Conservation (phyloP, 768 basidiomycete species). For the Phanerochaete carnosa region DNA sequence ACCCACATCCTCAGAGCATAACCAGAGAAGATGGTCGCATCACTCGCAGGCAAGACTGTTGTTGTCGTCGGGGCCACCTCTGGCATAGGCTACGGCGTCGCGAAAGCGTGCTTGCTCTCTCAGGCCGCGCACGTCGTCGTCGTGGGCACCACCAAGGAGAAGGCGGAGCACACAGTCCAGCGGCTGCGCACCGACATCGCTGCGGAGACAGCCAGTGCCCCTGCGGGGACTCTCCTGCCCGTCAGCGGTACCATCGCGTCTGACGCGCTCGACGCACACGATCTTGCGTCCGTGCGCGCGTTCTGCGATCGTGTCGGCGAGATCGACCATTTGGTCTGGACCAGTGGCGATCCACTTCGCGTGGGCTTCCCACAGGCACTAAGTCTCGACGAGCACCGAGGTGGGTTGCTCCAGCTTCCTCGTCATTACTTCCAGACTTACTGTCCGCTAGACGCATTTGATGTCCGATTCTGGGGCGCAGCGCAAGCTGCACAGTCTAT, state of each 20-base stretch:
- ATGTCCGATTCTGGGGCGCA: constrained; percentile 8
- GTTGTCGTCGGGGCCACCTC: constrained; percentile 3
- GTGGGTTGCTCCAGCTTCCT: background rate
- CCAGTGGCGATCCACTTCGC: background rate
- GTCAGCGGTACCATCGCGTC: background rate
- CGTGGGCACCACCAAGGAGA: background rate
- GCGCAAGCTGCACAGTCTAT: constrained; percentile 4
- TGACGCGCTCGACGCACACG: constrained; percentile 1
- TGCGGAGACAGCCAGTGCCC: background rate
- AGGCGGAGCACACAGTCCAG: background rate
- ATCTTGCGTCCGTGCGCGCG: background rate
- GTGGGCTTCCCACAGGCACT: background rate
- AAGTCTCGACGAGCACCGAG: background rate
- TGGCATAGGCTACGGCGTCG: constrained; percentile 5
- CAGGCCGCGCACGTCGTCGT: constrained; percentile 4
- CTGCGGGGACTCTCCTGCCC: background rate
- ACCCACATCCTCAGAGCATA: background rate
- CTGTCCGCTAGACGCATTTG: background rate
- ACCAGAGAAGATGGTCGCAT: background rate
- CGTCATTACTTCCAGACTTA: background rate
- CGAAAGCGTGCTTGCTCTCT: background rate
- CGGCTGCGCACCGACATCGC: background rate
- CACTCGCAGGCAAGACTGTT: constrained; percentile 1
- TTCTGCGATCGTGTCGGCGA: constrained; percentile 7
- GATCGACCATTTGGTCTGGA: constrained; percentile 6